These are phyloP conservation scores for Calonectria pauciramosa DNA, from an alignment of 2,329 filamentous ascomycete genomes.

Conservation along the genomic window DNA sequence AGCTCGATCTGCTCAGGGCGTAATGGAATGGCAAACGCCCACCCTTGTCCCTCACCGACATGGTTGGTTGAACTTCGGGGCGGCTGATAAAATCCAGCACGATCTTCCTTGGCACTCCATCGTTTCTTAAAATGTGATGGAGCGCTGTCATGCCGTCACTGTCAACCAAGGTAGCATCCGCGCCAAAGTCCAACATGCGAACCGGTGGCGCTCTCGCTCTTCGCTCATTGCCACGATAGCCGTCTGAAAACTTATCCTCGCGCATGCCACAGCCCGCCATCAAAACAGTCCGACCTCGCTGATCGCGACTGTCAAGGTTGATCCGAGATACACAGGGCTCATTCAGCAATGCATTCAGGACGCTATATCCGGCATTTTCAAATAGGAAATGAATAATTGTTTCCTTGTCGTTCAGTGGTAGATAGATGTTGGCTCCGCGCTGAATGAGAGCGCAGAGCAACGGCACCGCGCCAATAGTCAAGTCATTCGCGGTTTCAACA, in stretches of 20 bases:
- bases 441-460: slow-evolving; percentile 24
- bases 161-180: slow-evolving; percentile 31
- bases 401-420: slow-evolving; percentile 35
- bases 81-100: slow-evolving; percentile 33
- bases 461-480: neutral
- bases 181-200: slow-evolving; percentile 32
- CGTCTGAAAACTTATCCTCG: neutral
- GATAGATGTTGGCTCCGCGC: slow-evolving; percentile 32
- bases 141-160: slow-evolving; percentile 35
- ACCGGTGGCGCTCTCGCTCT: neutral
- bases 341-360: slow-evolving; percentile 11
- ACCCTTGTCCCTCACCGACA: slow-evolving; percentile 20
- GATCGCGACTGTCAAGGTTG: slow-evolving; percentile 36
- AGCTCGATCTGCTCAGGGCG: slow-evolving; percentile 13
- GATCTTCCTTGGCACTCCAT: slow-evolving; percentile 16
- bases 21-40: slow-evolving; percentile 32
- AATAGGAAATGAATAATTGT: slow-evolving; percentile 38
- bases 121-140: slow-evolving; percentile 38
- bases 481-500: neutral
- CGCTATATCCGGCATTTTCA: slow-evolving; percentile 3
- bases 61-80: slow-evolving; percentile 22
- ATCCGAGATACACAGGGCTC: slow-evolving; percentile 35
- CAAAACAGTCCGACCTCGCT: slow-evolving; percentile 32
- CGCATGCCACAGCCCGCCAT: slow-evolving; percentile 38
- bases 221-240: neutral